Conservation (phyloP, 2,329 filamentous ascomycete species). For the Colletotrichum theobromicola region DNA sequence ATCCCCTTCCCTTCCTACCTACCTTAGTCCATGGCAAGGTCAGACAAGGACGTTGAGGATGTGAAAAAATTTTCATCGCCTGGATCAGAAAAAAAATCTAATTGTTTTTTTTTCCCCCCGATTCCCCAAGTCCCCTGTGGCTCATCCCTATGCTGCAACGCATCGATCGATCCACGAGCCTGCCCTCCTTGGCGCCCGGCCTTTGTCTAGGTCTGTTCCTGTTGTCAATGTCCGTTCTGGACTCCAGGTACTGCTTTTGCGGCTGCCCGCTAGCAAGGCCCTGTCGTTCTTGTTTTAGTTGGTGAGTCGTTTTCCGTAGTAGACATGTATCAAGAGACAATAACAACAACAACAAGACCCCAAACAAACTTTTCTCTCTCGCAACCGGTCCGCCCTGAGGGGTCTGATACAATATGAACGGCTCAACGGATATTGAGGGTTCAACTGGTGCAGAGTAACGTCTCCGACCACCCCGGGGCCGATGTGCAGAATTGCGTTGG, state of each 20-base stretch:
- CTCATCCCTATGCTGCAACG: neutral
- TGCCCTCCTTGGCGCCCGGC: neutral
- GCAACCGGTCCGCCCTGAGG: neutral
- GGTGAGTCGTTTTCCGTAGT: neutral
- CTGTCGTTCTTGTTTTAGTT: neutral
- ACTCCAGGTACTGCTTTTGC: neutral
- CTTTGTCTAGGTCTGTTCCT: conserved; percentile 1
- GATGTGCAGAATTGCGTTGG: neutral
- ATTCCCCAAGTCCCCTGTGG: neutral
- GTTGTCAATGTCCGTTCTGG: neutral
- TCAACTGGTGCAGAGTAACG: neutral
- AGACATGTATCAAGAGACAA: conserved; percentile 9
- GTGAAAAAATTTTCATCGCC: neutral
- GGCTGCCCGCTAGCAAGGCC: neutral
- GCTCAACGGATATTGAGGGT: neutral
- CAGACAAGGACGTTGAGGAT: neutral
- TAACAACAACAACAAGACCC: conserved; percentile 6
- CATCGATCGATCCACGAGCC: conserved; percentile 8
- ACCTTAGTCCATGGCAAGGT: neutral
- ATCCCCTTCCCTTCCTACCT: neutral
- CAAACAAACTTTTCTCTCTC: neutral
- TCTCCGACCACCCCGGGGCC: neutral
- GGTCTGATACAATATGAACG: neutral
- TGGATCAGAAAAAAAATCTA: neutral
- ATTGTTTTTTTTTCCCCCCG: neutral